Base-by-base conservation (phyloP, 441 rosid genomes). In the Macaranga tanarius region DNA sequence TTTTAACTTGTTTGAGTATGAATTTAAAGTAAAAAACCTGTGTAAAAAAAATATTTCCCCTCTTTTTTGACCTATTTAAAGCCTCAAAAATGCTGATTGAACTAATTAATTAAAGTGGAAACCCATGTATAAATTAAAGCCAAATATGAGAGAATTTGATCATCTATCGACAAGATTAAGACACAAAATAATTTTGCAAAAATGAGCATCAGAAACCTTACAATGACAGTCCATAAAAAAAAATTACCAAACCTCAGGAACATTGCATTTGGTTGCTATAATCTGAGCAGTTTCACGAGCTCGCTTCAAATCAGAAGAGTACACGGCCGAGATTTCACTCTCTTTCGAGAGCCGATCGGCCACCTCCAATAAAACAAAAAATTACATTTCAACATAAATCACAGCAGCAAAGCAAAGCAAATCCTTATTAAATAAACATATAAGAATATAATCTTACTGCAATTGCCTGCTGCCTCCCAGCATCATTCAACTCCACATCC, bases 301-400 rank as follows among this genome's bases (percentile, higher is more conserved):
- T 81, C 86, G 73, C 69, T 83, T 84, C 51, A 84, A 75, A 34
- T 88, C 79, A 57, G 86, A 88, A 64, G 86, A 83, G 75, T 85
- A 83, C 20, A 87, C 76, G 16, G 79, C 78, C 3, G 75, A 38
- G 31, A 84, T 81, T 75, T 78, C 69, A 8, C 31, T 45, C 65
- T 82, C 84, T 75, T 80, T 77, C 16, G 82, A 77, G 57, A 88
- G 80, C 73, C 83, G 67, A 51, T 79, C 64, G 51, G 91, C 86
- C 31, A 86, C 83, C 88, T 84, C 71, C 13, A 72, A 6, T 45
- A 57, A 64, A 25, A 34, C 4, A 3, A 31, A 31, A 31, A 34
- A 34, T 34, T 34, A 0, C 44, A 31, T 7, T 7, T 3, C 7
- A 66, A 3, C 5, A 25, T 50, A 66, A 0, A 10, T 15, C 13